Evolutionary conservation across 345 rosid species (phyloP).

Genomic region (Conringia planisiliqua): DNA sequence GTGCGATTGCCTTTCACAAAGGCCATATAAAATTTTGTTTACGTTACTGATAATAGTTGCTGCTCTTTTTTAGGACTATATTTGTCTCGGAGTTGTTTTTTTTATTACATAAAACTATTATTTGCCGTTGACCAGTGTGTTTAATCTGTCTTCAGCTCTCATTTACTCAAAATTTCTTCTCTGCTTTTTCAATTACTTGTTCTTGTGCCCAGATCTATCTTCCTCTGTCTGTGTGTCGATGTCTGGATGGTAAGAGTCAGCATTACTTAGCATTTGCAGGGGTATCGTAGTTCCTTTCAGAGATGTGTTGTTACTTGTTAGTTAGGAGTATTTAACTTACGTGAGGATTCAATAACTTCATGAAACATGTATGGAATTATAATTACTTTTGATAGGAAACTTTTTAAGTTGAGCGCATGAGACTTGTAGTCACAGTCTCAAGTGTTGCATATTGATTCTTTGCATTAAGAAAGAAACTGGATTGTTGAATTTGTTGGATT

Average conservation of each 20-base stretch:
- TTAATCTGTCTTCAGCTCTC: conserved; percentile 16
- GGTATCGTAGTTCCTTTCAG: background rate
- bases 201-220: no score
- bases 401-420: background rate
- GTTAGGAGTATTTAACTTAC: no score
- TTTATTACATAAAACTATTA: conserved; percentile 28
- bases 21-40: conserved; percentile 9
- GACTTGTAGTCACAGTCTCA: background rate
- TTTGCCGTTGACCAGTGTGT: conserved; percentile 19
- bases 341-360: no score
- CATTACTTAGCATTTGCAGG: no score
- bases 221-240: background rate
- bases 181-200: background rate
- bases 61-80: conserved; percentile 46
- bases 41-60: conserved; percentile 30
- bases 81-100: conserved; percentile 37
- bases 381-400: no score
- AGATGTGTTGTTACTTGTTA: no score
- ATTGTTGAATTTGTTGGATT: no score
- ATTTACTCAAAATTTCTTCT: background rate
- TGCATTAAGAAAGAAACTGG: no score
- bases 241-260: no score
- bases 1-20: conserved; percentile 19
- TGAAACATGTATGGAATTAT: no score
- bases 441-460: no score